These are phyloP conservation scores for Candida morakotiae DNA, from an alignment of 805 yeast genomes.

Conservation along the genomic window DNA sequence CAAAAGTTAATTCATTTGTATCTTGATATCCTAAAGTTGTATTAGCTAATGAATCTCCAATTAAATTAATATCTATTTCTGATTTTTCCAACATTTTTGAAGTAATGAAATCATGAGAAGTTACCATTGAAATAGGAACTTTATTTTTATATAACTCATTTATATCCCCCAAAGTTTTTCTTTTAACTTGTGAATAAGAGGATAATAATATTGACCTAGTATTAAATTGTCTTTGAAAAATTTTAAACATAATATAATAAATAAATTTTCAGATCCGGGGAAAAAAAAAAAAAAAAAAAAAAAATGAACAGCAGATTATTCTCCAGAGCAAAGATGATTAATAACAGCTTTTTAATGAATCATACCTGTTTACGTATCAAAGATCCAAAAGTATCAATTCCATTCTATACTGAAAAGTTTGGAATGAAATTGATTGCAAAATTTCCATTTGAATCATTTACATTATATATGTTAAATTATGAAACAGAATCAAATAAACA, in stretches of 20 bases:
- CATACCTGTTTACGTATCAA: constrained; percentile 79
- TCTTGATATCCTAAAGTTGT: constrained; percentile 77
- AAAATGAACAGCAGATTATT: constrained; percentile 2
- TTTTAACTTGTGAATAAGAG: constrained; percentile 8
- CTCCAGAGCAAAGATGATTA: constrained; percentile 17
- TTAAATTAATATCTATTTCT: constrained; percentile 63
- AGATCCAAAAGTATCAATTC: constrained; percentile 69
- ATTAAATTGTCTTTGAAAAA: not conserved
- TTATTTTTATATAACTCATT: constrained; percentile 13
- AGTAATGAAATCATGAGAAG: constrained; percentile 86
- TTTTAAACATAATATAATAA: not conserved
- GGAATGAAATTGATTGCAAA: constrained; percentile 62
- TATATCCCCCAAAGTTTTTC: constrained; percentile 22
- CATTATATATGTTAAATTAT: constrained; percentile 65
- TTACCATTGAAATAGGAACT: constrained; percentile 45
- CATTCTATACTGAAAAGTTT: constrained; percentile 70
- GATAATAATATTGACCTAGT: constrained; percentile 6
- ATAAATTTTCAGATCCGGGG: not conserved
- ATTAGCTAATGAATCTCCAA: constrained; percentile 95
- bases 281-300: not conserved
- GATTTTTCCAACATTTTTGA: constrained; percentile 66
- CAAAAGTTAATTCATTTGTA: constrained; percentile 71
- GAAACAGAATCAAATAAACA: constrained; percentile 40
- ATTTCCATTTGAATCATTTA: constrained; percentile 53
- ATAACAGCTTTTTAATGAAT: constrained; percentile 43